These are phyloP conservation scores for Canavalia ensiformis DNA, from an alignment of 306 rosid species.

Conservation along the genomic window DNA sequence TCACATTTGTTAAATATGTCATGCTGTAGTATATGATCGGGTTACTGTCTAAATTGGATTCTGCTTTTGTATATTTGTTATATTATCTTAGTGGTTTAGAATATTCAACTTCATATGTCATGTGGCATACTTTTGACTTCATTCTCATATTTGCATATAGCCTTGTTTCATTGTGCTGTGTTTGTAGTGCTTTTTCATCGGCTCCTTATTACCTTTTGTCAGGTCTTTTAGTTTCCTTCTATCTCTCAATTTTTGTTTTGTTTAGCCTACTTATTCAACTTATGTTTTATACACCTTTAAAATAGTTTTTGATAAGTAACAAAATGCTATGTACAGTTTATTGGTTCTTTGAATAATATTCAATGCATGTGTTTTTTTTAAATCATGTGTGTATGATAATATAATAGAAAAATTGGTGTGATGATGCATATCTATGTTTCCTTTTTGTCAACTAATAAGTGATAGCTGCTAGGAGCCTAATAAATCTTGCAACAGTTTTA, in stretches of 20 bases:
- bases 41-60: neutral
- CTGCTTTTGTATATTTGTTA: conserved; percentile 39
- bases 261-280: conserved; percentile 17
- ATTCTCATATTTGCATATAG: conserved; percentile 66
- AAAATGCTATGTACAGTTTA: conserved; percentile 35
- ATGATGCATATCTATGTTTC: conserved; percentile 42
- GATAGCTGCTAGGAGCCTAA: conserved; percentile 92
- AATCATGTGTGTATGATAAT: conserved; percentile 15
- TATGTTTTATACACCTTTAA: conserved; percentile 32
- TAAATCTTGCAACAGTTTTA: conserved; percentile 93
- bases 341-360: conserved; percentile 12
- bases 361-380: neutral
- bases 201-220: conserved; percentile 88
- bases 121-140: conserved; percentile 46
- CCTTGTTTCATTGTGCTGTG: conserved; percentile 86
- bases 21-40: neutral
- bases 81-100: conserved; percentile 13
- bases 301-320: conserved; percentile 48
- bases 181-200: conserved; percentile 90
- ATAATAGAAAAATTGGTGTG: conserved; percentile 22
- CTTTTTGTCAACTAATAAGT: conserved; percentile 68
- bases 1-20: conserved; percentile 36
- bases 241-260: neutral
- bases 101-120: conserved; percentile 29
- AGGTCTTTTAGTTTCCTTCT: conserved; percentile 58